Conservation (phyloP, 2,329 filamentous ascomycete species). For the Stachybotrys chlorohalonatus region DNA sequence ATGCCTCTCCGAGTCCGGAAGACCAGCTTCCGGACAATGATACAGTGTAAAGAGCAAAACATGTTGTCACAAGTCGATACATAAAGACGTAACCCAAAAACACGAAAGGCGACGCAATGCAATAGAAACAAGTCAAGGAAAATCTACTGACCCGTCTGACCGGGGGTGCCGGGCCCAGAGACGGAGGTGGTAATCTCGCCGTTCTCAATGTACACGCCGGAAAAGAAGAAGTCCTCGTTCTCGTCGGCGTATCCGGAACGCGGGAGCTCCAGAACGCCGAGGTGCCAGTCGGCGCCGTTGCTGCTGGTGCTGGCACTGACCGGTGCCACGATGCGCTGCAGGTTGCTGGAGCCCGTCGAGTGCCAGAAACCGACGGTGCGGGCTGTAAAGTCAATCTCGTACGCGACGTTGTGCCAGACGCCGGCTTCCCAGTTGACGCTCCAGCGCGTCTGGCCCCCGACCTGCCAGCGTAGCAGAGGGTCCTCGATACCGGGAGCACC, state of each 20-base stretch:
- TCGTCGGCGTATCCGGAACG: conserved; percentile 38
- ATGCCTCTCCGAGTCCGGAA: neutral
- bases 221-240: conserved; percentile 62
- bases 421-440: conserved; percentile 49
- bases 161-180: neutral
- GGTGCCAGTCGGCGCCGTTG: conserved; percentile 64
- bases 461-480: conserved; percentile 55
- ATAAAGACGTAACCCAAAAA: neutral
- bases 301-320: conserved; percentile 52
- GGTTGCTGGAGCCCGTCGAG: conserved; percentile 52
- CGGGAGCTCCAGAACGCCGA: conserved; percentile 60
- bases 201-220: conserved; percentile 59
- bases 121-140: neutral
- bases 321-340: conserved; percentile 50
- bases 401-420: conserved; percentile 68
- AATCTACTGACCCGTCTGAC: neutral
- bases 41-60: neutral
- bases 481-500: conserved; percentile 27
- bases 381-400: conserved; percentile 59
- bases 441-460: conserved; percentile 52
- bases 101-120: neutral
- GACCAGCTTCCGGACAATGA: neutral
- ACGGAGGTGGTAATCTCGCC: conserved; percentile 18
- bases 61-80: neutral
- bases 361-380: conserved; percentile 61